Percentiles rank a stretch among this genome's conserved stretches.
Evolutionary conservation across 805 yeast species (phyloP).

Genomic region (Lachancea meyersii): DNA sequence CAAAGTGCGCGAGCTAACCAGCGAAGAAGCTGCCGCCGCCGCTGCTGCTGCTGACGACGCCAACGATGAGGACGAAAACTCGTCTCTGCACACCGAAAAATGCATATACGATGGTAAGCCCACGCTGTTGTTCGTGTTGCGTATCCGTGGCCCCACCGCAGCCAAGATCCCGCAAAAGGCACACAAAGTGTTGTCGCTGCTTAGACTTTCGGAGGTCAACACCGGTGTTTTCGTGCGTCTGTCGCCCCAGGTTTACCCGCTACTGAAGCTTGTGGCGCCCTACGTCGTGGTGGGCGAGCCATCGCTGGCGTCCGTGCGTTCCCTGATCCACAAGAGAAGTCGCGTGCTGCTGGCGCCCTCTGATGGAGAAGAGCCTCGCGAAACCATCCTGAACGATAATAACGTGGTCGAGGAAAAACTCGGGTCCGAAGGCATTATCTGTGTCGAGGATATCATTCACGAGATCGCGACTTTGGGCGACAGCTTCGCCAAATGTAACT

Average conservation of each 20-base stretch:
- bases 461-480: slow-evolving; percentile 62
- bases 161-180: slow-evolving; percentile 63
- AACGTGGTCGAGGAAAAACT: slow-evolving; percentile 66
- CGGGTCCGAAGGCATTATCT: slow-evolving; percentile 63
- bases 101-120: slow-evolving; percentile 37
- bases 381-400: slow-evolving; percentile 61
- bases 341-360: slow-evolving; percentile 38
- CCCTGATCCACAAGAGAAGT: slow-evolving; percentile 72
- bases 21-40: slow-evolving; percentile 15
- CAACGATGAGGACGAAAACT: slow-evolving; percentile 21
- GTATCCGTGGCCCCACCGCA: slow-evolving; percentile 60
- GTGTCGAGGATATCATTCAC: slow-evolving; percentile 75
- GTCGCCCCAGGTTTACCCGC: slow-evolving; percentile 52
- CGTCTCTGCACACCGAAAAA: slow-evolving; percentile 28
- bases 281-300: slow-evolving; percentile 71
- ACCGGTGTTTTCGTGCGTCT: slow-evolving; percentile 68
- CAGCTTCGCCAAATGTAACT: slow-evolving; percentile 51
- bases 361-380: slow-evolving; percentile 33
- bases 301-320: slow-evolving; percentile 64
- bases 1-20: slow-evolving; percentile 16
- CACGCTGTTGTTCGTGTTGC: slow-evolving; percentile 56
- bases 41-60: slow-evolving; percentile 15
- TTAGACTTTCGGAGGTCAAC: slow-evolving; percentile 54
- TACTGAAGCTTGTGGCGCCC: slow-evolving; percentile 63
- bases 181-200: slow-evolving; percentile 48